Base-by-base conservation (phyloP, 805 yeast genomes). In the Zygosaccharomyces rouxii region DNA sequence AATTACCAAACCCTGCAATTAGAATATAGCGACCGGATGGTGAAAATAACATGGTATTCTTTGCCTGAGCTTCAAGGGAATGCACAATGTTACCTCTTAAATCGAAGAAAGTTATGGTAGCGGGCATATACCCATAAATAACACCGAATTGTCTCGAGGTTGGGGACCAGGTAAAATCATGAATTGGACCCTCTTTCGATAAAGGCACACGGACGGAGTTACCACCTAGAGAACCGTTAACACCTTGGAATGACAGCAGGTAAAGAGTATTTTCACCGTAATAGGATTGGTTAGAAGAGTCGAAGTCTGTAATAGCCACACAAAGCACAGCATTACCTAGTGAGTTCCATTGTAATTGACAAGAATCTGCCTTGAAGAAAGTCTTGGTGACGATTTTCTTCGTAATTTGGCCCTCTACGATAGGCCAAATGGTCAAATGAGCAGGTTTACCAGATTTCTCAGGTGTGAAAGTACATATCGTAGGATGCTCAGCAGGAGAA, bases 151-250 rank as follows among this genome's bases (percentile, higher is more conserved):
- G 98, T 58, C 96, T 79, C 16, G 96, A 88, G 44, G 89, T 81
- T 50, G 98, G 97, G 22, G 96, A 86, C 99, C 99, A 94, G 19
- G 94, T 83, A 53, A 92, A 87, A 68, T 94, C 99, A 71, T 94
- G 97, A 58, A 94, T 89, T 39, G 99, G 98, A 28, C 98, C 98
- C 63, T 89, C 96, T 59, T 87, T 84, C 54, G 87, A 89, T 59
- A 94, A 79, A 49, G 82, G 78, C 60, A 94, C 90, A 62, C 96
- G 78, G 47, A 89, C 86, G 63, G 92, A 96, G 60, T 88, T 90
- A 35, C 90, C 80, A 11, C 97, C 96, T 30, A 95, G 89, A 56
- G 94, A 86, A 51, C 96, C 96, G 38, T 66, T 66, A 26, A 64
- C 69, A 45, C 70, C 70, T 50, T 65, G 68, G 59, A 66, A 66